phyloP scores from a whole-genome alignment of 23 red algal species.

The Cyanidioschyzon merolae region DNA sequence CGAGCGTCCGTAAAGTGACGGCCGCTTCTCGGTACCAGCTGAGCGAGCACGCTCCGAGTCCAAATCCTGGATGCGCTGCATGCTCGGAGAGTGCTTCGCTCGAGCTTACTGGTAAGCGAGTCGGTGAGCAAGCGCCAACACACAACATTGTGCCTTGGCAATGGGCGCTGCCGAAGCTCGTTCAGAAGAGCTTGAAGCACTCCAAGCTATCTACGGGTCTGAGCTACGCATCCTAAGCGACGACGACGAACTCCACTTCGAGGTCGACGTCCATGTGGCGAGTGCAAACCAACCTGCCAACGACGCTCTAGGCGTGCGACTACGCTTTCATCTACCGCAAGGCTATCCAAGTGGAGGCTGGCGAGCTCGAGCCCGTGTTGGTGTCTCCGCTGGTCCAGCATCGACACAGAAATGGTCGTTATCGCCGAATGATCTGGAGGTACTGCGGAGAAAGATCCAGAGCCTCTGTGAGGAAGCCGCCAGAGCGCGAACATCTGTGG shows the following conservation, averaged over 20 bases:
- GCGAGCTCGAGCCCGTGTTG: not conserved
- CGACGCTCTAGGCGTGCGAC: not conserved
- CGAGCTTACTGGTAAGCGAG: too few relatives aligned
- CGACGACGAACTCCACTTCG: not conserved
- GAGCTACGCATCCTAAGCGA: not conserved
- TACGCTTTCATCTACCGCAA: slow-evolving; percentile 1
- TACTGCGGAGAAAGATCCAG: slow-evolving; percentile 1
- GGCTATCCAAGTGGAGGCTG: not conserved
- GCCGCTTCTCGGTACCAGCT: too few relatives aligned
- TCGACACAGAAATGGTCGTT: not conserved
- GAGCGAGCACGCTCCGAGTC: too few relatives aligned
- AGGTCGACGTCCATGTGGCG: not conserved
- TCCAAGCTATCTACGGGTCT: not conserved
- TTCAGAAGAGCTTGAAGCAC: not conserved
- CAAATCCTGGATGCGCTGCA: too few relatives aligned
- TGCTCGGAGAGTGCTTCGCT: too few relatives aligned
- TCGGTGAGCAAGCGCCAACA: too few relatives aligned
- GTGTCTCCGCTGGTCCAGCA: not conserved
- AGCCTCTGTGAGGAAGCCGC: not conserved
- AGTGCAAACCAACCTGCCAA: not conserved
- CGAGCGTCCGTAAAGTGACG: too few relatives aligned
- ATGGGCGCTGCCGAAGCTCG: not conserved
- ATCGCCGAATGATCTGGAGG: not conserved
- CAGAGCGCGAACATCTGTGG: not conserved
- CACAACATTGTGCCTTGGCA: too few relatives aligned